Conservation (phyloP, 176 grass and related monocot species). For the Eragrostis nindensis region DNA sequence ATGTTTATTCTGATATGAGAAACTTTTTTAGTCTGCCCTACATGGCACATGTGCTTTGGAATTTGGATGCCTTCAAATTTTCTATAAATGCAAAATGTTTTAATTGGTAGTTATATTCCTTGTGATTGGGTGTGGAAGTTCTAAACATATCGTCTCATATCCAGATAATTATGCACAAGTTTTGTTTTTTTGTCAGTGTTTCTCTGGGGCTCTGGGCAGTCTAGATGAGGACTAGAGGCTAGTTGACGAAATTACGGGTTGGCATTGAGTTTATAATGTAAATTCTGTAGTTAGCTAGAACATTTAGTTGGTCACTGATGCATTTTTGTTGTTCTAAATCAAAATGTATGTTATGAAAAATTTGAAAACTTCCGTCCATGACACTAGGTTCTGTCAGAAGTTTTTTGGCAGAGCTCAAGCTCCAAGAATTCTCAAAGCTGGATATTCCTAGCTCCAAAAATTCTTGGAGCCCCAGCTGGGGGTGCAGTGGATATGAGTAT, state of each 20-base stretch:
- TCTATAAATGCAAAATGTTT: background rate
- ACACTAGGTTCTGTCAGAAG: background rate
- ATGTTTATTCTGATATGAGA: background rate
- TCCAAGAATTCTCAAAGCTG: background rate
- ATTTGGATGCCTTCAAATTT: background rate
- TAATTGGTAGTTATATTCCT: background rate
- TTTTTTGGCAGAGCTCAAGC: background rate
- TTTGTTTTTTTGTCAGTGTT: background rate
- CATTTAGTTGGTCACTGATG: too few relatives aligned
- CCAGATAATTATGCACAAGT: background rate
- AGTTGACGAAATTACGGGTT: background rate
- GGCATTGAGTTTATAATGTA: background rate
- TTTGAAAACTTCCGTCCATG: background rate
- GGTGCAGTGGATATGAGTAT: background rate
- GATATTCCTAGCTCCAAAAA: background rate
- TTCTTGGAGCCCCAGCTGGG: background rate
- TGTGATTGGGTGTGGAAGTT: background rate
- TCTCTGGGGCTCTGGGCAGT: background rate
- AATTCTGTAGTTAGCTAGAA: background rate
- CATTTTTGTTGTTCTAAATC: too few relatives aligned
- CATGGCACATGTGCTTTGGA: background rate
- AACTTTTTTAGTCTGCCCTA: background rate
- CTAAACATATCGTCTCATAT: background rate
- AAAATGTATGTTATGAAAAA: background rate
- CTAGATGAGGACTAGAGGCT: background rate